phyloP scores from a whole-genome alignment of 2,329 filamentous ascomycete genomes.

The Trichothecium sympodiale region DNA sequence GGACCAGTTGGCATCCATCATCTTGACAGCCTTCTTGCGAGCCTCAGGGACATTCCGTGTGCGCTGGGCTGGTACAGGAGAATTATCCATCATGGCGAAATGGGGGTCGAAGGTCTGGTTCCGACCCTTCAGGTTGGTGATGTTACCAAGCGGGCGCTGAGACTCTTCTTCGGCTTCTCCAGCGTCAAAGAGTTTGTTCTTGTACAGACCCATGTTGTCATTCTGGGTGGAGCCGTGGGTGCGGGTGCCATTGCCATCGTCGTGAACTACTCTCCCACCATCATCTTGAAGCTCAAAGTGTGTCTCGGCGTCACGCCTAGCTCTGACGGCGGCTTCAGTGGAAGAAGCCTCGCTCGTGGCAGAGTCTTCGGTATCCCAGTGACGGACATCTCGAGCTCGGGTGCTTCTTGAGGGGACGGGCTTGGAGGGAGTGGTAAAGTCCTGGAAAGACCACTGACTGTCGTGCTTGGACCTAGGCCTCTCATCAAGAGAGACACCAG shows the following conservation, averaged over 20 bases:
- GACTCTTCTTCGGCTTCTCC: constrained; percentile 28
- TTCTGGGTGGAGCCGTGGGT: constrained; percentile 50
- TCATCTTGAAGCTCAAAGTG: constrained; percentile 83
- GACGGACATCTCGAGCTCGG: constrained; percentile 59
- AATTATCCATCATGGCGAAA: constrained; percentile 64
- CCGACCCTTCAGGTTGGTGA: constrained; percentile 64
- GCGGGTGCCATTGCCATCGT: constrained; percentile 27
- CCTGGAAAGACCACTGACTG: constrained; percentile 78
- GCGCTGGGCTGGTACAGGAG: constrained; percentile 34
- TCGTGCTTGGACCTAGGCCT: constrained; percentile 50
- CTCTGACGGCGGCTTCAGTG: constrained; percentile 47
- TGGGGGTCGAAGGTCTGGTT: constrained; percentile 68
- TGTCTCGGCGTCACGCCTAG: constrained; percentile 66
- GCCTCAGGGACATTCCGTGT: constrained; percentile 41
- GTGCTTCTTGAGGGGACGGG: constrained; percentile 44
- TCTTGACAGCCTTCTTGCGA: constrained; percentile 59
- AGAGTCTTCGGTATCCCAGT: constrained; percentile 65
- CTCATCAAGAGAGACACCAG: constrained; percentile 28
- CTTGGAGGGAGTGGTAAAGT: constrained; percentile 79
- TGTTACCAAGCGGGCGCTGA: constrained; percentile 45
- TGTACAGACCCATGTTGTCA: constrained; percentile 58
- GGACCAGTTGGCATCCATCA: constrained; percentile 58
- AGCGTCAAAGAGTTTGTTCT: constrained; percentile 61
- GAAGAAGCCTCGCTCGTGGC: constrained; percentile 42
- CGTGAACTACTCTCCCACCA: constrained; percentile 43